Percentiles rank a stretch among this genome's conserved stretches.
These are phyloP conservation scores for Neurospora sp. DNA, from an alignment of 495 filamentous ascomycete genomes.

Conservation along the genomic window DNA sequence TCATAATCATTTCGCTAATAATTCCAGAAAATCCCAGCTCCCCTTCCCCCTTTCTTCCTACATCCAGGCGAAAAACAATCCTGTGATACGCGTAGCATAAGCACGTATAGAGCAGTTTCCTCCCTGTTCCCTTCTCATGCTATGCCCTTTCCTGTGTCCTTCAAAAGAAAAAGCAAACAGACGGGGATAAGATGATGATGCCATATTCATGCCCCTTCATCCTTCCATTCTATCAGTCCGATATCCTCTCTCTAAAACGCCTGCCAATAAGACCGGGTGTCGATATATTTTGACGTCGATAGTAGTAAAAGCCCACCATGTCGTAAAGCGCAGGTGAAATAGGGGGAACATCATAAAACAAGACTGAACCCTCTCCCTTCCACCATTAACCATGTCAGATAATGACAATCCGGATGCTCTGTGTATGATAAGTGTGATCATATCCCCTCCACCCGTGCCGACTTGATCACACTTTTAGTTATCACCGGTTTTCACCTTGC, in stretches of 20 bases:
- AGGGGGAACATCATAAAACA: background rate
- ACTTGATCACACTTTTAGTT: background rate
- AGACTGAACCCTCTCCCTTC: background rate
- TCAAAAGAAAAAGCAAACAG: background rate
- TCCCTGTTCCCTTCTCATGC: background rate
- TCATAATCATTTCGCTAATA: background rate
- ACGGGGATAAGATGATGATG: background rate
- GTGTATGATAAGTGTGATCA: background rate
- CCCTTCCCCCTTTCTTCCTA: background rate
- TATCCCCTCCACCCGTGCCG: background rate
- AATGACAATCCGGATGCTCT: background rate
- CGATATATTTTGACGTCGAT: background rate
- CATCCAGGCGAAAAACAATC: background rate
- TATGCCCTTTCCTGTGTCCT: background rate
- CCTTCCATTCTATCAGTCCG: background rate
- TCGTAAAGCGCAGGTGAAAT: background rate
- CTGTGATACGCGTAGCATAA: background rate
- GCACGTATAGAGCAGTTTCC: background rate
- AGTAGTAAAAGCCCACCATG: background rate
- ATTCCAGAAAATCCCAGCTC: background rate
- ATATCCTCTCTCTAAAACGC: background rate
- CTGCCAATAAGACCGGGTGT: background rate
- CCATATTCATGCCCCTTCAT: background rate
- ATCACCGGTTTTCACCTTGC: background rate
- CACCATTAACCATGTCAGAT: background rate